Evolutionary conservation across 2,329 filamentous ascomycete genomes (phyloP), one percentile per base, ranked within the genome.

Genomic region (Arthrobotrys sphaeroides): DNA sequence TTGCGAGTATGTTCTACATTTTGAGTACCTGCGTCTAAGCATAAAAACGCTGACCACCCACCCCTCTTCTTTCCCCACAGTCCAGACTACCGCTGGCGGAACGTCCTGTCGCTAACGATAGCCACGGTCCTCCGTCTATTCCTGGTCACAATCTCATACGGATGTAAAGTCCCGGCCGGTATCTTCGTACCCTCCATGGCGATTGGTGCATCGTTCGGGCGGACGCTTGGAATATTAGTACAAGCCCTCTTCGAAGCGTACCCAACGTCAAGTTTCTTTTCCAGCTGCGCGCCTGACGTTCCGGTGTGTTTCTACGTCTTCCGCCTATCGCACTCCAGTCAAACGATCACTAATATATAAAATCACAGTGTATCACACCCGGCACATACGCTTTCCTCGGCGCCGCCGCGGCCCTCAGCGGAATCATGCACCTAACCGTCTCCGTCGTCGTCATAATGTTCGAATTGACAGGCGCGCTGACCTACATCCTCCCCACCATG

Each of bases 371-470:
- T 82, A 98, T 99, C 79, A 99, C 95, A 0, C 95, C 95, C 0
- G 95, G 95, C 7, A 98, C 95, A 0, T 99, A 99, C 81, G 95
- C 95, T 5, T 96, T 99, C 79, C 86, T 99, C 0, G 95, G 95
- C 43, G 95, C 95, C 3, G 95, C 90, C 0, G 94, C 95, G 1
- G 92, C 95, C 0, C 85, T 99, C 22, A 94, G 91, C 82, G 95
- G 95, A 7, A 97, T 98, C 81, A 99, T 98, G 94, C 95, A 98
- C 82, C 91, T 99, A 77, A 97, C 94, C 0, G 90, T 99, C 13
- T 96, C 94, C 0, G 93, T 99, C 7, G 94, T 97, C 1, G 95
- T 99, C 80, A 99, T 99, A 82, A 98, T 99, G 95, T 98, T 98
- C 81, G 95, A 99, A 83, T 87, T 99, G 55, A 99, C 95, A 0